These are phyloP conservation scores for Hypoxylon rubiginosum DNA, from an alignment of 2,329 filamentous ascomycete genomes.

Conservation along the genomic window DNA sequence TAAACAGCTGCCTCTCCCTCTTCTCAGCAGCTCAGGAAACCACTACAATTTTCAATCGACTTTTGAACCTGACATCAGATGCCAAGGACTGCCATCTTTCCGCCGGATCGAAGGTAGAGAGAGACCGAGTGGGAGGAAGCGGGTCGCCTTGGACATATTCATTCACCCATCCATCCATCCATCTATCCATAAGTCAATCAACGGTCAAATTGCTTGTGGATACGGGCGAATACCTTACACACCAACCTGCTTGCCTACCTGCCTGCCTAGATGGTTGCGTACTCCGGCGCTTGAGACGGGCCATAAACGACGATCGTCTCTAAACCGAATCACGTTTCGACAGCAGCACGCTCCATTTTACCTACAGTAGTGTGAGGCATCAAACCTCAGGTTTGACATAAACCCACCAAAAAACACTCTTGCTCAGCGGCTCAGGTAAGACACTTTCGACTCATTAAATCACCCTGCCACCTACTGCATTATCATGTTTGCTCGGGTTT, in stretches of 20 bases:
- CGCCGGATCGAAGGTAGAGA: slow-evolving; percentile 14
- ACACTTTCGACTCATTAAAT: slow-evolving; percentile 21
- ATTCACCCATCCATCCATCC: slow-evolving; percentile 10
- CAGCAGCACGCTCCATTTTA: slow-evolving; percentile 21
- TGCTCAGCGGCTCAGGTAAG: slow-evolving; percentile 36
- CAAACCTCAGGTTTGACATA: slow-evolving; percentile 30
- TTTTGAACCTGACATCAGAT: slow-evolving; percentile 19
- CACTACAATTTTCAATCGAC: slow-evolving; percentile 11
- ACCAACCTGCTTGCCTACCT: slow-evolving; percentile 3
- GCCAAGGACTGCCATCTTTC: slow-evolving; percentile 18
- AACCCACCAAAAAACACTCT: slow-evolving; percentile 13
- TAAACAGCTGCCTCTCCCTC: slow-evolving; percentile 19
- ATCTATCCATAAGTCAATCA: slow-evolving; percentile 11
- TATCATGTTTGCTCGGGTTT: slow-evolving; percentile 29
- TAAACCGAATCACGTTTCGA: slow-evolving; percentile 22
- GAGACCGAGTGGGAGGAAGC: slow-evolving; percentile 16
- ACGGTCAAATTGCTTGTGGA: slow-evolving; percentile 37
- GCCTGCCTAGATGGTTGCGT: neutral
- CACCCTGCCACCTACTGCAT: neutral
- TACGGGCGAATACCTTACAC: slow-evolving; percentile 28
- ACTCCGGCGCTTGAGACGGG: slow-evolving; percentile 22
- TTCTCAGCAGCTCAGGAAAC: neutral
- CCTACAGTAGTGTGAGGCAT: slow-evolving; percentile 28
- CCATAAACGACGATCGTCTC: slow-evolving; percentile 25
- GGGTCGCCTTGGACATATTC: slow-evolving; percentile 19